Base-by-base conservation (phyloP, 768 basidiomycete genomes). In the Pleurotus platypus region DNA sequence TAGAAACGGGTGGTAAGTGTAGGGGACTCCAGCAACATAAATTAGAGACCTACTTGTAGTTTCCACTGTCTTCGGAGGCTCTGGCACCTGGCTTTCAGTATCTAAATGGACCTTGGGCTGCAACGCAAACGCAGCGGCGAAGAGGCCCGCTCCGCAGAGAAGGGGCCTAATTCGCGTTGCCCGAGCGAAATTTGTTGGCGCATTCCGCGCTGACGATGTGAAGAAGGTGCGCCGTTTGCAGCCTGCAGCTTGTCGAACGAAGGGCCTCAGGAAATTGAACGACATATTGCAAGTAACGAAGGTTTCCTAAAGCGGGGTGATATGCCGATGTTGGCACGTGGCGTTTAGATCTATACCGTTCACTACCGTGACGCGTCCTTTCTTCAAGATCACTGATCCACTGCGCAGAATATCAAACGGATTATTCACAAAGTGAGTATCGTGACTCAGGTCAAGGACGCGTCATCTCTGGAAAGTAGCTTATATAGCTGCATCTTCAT, bases 81-180 rank as follows among this genome's bases (percentile, higher is more conserved):
- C 40, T 22, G 56, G 48, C 11, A 57, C 45, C 16, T 37, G 56
- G 40, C 39, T 48, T 43, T 46, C 57, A 11, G 76, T 68, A 60
- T 87, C 83, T 13, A 82, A 75, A 58, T 80, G 71, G 9, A 84
- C 63, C 45, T 66, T 66, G 27, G 11, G 61, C 59, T 13, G 60
- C 60, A 54, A 62, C 48, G 18, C 39, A 8, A 54, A 24, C 8
- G 38, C 26, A 40, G 51, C 39, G 5, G 22, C 20, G 12, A 39
- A 67, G 15, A 79, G 68, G 4, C 71, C 64, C 15, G 71, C 66
- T 39, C 71, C 73, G 46, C 66, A 72, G 8, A 72, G 57, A 38
- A 74, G 49, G 18, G 70, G 60, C 16, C 59, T 65, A 35, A 51
- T 61, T 22, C 26, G 22, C 27, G 20, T 45, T 45, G 11, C n/a